Evolutionary conservation across 1,284 basidiomycete species (phyloP).

Genomic region (Leccinum pachyderme): DNA sequence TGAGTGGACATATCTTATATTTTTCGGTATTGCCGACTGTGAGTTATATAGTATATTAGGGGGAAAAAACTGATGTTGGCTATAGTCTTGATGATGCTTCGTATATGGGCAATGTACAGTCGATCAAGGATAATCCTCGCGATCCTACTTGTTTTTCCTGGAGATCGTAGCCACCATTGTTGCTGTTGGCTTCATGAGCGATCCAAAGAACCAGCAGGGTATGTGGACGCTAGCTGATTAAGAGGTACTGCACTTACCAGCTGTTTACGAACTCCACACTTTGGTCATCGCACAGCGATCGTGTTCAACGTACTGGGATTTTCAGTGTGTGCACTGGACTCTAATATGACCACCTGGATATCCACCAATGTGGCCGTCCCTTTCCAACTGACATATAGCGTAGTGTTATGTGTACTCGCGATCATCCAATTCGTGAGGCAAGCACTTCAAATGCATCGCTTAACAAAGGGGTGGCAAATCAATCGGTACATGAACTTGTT

Average conservation of each 20-base stretch:
- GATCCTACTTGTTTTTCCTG: not conserved
- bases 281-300: not conserved
- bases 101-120: slow-evolving; percentile 9
- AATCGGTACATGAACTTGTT: slow-evolving; percentile 3
- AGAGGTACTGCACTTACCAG: not conserved
- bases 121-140: slow-evolving; percentile 2
- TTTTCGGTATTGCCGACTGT: slow-evolving; percentile 6
- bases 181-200: not conserved
- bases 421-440: not conserved
- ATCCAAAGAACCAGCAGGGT: slow-evolving; percentile 1
- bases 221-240: not conserved
- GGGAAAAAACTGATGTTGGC: not conserved
- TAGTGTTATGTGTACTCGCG: not conserved
- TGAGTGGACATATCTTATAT: not conserved
- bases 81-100: slow-evolving; percentile 7
- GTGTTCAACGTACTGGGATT: not conserved
- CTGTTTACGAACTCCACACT: too few species aligned
- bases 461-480: slow-evolving; percentile 2
- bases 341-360: not conserved
- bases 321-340: not conserved
- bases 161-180: not conserved
- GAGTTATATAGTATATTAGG: not conserved
- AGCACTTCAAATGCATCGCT: not conserved
- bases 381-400: slow-evolving; percentile 1
- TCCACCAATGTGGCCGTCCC: not conserved